phyloP scores from a whole-genome alignment of 495 filamentous ascomycete species.

The Hypomontagnella submonticulosa region DNA sequence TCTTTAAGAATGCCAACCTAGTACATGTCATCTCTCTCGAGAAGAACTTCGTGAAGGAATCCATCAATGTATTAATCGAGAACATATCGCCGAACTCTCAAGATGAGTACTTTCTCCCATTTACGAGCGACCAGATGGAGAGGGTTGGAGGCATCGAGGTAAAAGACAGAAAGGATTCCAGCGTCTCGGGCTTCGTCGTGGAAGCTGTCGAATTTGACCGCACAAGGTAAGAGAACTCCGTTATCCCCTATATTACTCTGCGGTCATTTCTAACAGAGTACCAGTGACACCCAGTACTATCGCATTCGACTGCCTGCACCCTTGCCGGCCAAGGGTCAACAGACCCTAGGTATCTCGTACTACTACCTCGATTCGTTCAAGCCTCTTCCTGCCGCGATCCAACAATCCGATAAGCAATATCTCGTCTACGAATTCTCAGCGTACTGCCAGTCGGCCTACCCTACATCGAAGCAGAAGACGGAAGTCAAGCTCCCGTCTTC shows the following conservation, averaged over 20 bases:
- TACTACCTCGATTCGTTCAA: conserved; percentile 76
- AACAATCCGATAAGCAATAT: conserved; percentile 85
- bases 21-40: conserved; percentile 91
- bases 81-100: conserved; percentile 80
- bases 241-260: conserved; percentile 5
- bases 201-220: conserved; percentile 72
- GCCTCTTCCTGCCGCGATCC: conserved; percentile 83
- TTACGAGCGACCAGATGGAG: conserved; percentile 76
- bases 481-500: conserved; percentile 87
- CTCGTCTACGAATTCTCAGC: conserved; percentile 85
- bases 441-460: conserved; percentile 82
- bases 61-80: conserved; percentile 92
- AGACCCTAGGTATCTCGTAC: conserved; percentile 88
- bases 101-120: conserved; percentile 87
- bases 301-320: conserved; percentile 79
- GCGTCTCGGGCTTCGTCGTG: conserved; percentile 72
- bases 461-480: conserved; percentile 91
- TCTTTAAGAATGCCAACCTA: conserved; percentile 91
- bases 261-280: conserved; percentile 23
- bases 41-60: conserved; percentile 88
- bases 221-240: conserved; percentile 61
- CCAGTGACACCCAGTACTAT: conserved; percentile 84
- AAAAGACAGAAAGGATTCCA: conserved; percentile 83
- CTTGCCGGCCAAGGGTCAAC: conserved; percentile 77
- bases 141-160: conserved; percentile 89